Evolutionary conservation across 371 early-diverging fungal genomes (phyloP).

Genomic region (Mortierella sp.): DNA sequence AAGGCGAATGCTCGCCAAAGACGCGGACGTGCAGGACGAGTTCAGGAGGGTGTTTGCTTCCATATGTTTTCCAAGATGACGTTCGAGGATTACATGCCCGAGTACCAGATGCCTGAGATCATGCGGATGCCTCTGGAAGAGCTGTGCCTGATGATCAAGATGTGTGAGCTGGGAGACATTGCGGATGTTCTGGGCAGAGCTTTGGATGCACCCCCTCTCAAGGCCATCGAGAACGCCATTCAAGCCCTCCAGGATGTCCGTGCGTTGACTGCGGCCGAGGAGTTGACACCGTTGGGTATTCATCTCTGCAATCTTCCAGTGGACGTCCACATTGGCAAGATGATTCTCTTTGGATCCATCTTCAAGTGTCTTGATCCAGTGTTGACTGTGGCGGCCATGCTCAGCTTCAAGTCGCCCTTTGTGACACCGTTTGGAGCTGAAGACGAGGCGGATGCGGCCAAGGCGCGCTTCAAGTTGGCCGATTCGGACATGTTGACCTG

Average conservation of each 20-base stretch:
- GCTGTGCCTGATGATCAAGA: constrained; percentile 79
- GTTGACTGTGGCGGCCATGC: constrained; percentile 79
- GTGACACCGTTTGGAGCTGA: constrained; percentile 82
- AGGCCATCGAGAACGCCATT: constrained; percentile 80
- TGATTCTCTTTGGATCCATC: constrained; percentile 80
- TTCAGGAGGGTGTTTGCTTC: constrained; percentile 85
- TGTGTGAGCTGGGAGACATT: constrained; percentile 70
- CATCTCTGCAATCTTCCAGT: constrained; percentile 87
- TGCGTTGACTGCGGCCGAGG: constrained; percentile 64
- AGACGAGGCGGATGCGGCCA: constrained; percentile 67
- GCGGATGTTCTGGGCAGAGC: constrained; percentile 75
- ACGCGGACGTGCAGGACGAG: constrained; percentile 94
- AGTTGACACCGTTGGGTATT: constrained; percentile 90
- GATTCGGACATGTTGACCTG: constrained; percentile 86
- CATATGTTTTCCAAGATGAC: constrained; percentile 73
- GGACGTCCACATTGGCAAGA: constrained; percentile 85
- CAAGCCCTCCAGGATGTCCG: constrained; percentile 69
- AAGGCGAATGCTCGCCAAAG: constrained; percentile 92
- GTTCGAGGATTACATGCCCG: constrained; percentile 70
- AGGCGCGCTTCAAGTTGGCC: constrained; percentile 64
- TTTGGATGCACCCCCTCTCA: constrained; percentile 79
- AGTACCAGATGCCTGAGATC: constrained; percentile 82
- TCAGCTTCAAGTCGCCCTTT: constrained; percentile 74
- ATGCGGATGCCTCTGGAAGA: constrained; percentile 80
- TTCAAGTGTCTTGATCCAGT: constrained; percentile 80